Evolutionary conservation across 345 rosid species (phyloP).

Genomic region (Populus deltoides): DNA sequence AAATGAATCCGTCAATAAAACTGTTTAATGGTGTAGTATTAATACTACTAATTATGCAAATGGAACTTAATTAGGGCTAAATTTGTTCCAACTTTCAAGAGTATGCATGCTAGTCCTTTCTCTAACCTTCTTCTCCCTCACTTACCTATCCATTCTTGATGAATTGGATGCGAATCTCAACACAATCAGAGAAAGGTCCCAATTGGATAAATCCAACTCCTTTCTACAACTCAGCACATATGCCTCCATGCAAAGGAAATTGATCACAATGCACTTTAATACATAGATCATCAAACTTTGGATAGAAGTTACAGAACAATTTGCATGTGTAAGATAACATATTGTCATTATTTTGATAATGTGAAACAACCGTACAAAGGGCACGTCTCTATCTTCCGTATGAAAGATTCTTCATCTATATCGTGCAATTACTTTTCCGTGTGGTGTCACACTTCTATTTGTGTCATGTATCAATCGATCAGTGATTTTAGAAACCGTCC

Average conservation of each 20-base stretch:
- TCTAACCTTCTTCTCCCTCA: not conserved
- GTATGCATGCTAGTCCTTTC: not conserved
- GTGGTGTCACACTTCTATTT: slow-evolving; percentile 4
- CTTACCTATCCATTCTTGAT: not conserved
- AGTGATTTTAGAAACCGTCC: slow-evolving; percentile 30
- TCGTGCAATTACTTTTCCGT: slow-evolving; percentile 8
- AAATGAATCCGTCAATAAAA: too few species aligned
- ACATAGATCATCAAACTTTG: too few species aligned
- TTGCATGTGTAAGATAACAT: not conserved
- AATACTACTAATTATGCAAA: too few species aligned
- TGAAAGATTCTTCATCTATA: slow-evolving; percentile 29
- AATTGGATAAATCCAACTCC: slow-evolving; percentile 40
- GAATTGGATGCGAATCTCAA: slow-evolving; percentile 28
- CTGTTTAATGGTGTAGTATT: too few species aligned
- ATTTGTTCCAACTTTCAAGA: too few species aligned
- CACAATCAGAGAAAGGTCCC: slow-evolving; percentile 33
- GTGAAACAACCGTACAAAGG: slow-evolving; percentile 26
- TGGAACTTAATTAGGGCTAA: too few species aligned
- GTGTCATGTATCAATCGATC: slow-evolving; percentile 13
- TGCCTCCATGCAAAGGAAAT: slow-evolving; percentile 22
- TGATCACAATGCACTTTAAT: not conserved
- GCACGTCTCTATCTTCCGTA: slow-evolving; percentile 28
- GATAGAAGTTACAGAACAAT: not conserved
- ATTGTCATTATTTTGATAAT: not conserved
- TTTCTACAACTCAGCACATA: slow-evolving; percentile 43